Percentiles rank a stretch among this genome's conserved stretches.
phyloP scores from a whole-genome alignment of 2,329 filamentous ascomycete genomes.

The Fusarium sp. region DNA sequence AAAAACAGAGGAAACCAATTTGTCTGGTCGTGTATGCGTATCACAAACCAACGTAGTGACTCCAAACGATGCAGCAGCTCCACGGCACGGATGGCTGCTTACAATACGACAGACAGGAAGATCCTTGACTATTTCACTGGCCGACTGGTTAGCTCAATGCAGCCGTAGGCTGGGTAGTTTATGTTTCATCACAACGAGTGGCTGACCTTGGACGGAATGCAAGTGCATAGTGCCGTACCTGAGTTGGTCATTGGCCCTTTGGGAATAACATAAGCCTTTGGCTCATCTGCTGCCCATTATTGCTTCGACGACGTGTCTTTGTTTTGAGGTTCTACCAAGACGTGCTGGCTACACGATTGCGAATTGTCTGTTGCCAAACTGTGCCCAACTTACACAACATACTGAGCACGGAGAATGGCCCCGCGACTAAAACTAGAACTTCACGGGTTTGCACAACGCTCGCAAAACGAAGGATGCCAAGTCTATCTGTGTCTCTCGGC shows the following conservation, averaged over 20 bases:
- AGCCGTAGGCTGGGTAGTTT: slow-evolving; percentile 5
- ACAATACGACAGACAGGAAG: slow-evolving; percentile 13
- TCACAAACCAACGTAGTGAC: slow-evolving; percentile 2
- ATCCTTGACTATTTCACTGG: slow-evolving; percentile 20
- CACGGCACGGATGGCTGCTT: not conserved
- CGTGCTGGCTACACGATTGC: slow-evolving; percentile 25
- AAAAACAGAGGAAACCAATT: not conserved
- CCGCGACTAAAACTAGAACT: not conserved
- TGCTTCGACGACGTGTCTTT: slow-evolving; percentile 20
- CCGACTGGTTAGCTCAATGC: slow-evolving; percentile 8
- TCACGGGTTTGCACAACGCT: slow-evolving; percentile 5
- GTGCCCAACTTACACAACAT: slow-evolving; percentile 25
- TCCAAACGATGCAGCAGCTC: slow-evolving; percentile 4
- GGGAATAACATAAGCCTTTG: not conserved
- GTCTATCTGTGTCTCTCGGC: slow-evolving; percentile 8
- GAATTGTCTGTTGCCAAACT: slow-evolving; percentile 10
- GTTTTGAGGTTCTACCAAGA: slow-evolving; percentile 10
- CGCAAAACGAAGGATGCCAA: slow-evolving; percentile 7
- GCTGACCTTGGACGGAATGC: slow-evolving; percentile 16
- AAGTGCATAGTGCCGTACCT: slow-evolving; percentile 13
- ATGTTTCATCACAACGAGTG: slow-evolving; percentile 1
- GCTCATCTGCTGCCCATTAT: not conserved
- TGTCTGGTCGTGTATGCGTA: not conserved
- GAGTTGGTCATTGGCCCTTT: slow-evolving; percentile 5
- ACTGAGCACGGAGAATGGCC: slow-evolving; percentile 4